Conservation (phyloP, 768 basidiomycete species). For the Exidia glandulosa region DNA sequence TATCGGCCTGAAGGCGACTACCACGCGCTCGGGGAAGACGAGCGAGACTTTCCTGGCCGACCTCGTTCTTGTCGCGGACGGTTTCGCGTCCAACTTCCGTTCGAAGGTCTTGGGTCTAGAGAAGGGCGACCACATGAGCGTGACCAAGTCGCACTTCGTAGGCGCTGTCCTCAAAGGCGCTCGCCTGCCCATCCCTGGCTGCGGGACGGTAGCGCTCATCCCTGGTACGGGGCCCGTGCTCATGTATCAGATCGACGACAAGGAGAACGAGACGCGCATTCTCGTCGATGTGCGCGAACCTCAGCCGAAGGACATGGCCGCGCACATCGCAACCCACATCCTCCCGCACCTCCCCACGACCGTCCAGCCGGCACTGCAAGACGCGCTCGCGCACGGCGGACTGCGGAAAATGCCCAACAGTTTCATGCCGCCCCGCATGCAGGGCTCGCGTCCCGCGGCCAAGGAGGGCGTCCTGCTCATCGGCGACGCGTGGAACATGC, state of each 20-base stretch:
- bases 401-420: conserved; percentile 92
- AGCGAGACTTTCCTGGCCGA: conserved; percentile 57
- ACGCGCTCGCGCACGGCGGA: conserved; percentile 67
- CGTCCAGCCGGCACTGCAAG: conserved; percentile 52
- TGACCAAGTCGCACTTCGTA: conserved; percentile 68
- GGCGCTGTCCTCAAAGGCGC: conserved; percentile 77
- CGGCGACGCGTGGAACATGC: conserved; percentile 98
- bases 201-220: conserved; percentile 77
- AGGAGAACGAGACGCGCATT: conserved; percentile 77
- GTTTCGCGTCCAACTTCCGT: conserved; percentile 91
- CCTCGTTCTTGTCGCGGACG: conserved; percentile 83
- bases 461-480: conserved; percentile 72
- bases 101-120: conserved; percentile 42
- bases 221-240: conserved; percentile 80
- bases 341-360: conserved; percentile 71
- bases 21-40: conserved; percentile 23
- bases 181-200: conserved; percentile 56
- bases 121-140: conserved; percentile 31
- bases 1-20: conserved; percentile 55
- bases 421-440: conserved; percentile 73
- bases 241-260: conserved; percentile 73
- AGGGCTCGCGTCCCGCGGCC: conserved; percentile 34
- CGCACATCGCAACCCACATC: conserved; percentile 60
- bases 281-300: conserved; percentile 83
- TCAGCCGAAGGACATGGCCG: conserved; percentile 68